Conservation (phyloP, 2,329 filamentous ascomycete genomes). For the Trichophyton mentagrophytes region DNA sequence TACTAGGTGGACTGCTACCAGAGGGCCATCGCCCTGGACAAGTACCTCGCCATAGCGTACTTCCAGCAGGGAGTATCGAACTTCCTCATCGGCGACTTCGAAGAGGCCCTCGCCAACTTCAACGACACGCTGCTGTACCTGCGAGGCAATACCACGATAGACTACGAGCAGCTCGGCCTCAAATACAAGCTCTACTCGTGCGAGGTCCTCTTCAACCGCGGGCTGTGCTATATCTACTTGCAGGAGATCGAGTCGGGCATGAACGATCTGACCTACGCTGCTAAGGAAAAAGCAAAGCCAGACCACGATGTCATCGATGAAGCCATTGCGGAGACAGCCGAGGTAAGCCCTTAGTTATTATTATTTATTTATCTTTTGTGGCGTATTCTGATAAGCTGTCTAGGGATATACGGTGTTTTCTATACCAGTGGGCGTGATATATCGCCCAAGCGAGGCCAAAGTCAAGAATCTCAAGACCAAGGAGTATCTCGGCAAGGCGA, state of each 20-base stretch:
- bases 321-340: slow-evolving; percentile 81
- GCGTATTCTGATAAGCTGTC: neutral
- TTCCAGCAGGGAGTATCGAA: slow-evolving; percentile 98
- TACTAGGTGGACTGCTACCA: slow-evolving; percentile 84
- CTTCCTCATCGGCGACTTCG: slow-evolving; percentile 91
- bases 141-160: slow-evolving; percentile 90
- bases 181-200: slow-evolving; percentile 96
- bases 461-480: slow-evolving; percentile 97
- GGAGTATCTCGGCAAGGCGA: slow-evolving; percentile 93
- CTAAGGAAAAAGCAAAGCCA: slow-evolving; percentile 89
- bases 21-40: slow-evolving; percentile 75
- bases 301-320: slow-evolving; percentile 98
- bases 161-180: slow-evolving; percentile 90
- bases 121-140: slow-evolving; percentile 94
- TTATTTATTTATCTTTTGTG: neutral
- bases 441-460: slow-evolving; percentile 91
- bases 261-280: slow-evolving; percentile 79
- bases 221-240: slow-evolving; percentile 92
- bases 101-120: slow-evolving; percentile 94
- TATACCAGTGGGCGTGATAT: slow-evolving; percentile 89
- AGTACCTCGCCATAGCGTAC: slow-evolving; percentile 93
- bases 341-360: slow-evolving; percentile 43
- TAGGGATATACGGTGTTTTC: slow-evolving; percentile 98
- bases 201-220: slow-evolving; percentile 93
- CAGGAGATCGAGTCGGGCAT: slow-evolving; percentile 83